Base-by-base conservation (phyloP, 768 basidiomycete species). In the Suillus sp. region DNA sequence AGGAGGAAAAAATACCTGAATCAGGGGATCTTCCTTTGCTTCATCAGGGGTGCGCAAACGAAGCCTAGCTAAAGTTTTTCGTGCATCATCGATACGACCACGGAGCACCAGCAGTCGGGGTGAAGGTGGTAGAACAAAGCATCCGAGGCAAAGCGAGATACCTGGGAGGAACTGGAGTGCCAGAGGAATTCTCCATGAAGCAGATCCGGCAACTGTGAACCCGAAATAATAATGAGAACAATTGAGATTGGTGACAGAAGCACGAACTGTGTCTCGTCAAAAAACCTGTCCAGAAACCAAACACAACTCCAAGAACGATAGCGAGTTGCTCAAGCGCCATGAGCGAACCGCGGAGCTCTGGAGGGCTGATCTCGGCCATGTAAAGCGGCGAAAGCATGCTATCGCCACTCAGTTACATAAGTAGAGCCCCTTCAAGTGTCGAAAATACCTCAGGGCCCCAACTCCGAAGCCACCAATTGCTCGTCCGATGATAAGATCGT, bases 281-380 rank as follows among this genome's bases (percentile, higher is more conserved):
- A 69, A 90, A 94, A 0, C 92, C 92, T 4, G 84, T 82, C 92
- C 92, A 93, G 68, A 93, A 94, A 2, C 92, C 92, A 16, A 91
- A 75, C 0, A 94, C 91, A 6, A 92, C 91, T 3, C 92, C 92
- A 0, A 89, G 76, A 16, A 93, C 91, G 57, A 94, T 94, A 22
- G 89, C 85, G 48, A 92, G 82, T 63, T 93, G 92, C 68, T 94
- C 92, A 3, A 94, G 78, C 1, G 91, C 87, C 75, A 93, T 81
- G 22, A 94, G 81, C 0, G 91, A 91, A 11, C 92, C 92, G 18
- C 92, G 83, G 0, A 89, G 80, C 73, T 92, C 91, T 0, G 92
- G 91, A 11, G 91, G 84, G 65, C 89, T 89, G 59, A 94, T 94
- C 75, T 94, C 92, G 1, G 91, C 86, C 81, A 93, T 92, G 74